Conservation (phyloP, 306 rosid genomes). For the Malus domestica region DNA sequence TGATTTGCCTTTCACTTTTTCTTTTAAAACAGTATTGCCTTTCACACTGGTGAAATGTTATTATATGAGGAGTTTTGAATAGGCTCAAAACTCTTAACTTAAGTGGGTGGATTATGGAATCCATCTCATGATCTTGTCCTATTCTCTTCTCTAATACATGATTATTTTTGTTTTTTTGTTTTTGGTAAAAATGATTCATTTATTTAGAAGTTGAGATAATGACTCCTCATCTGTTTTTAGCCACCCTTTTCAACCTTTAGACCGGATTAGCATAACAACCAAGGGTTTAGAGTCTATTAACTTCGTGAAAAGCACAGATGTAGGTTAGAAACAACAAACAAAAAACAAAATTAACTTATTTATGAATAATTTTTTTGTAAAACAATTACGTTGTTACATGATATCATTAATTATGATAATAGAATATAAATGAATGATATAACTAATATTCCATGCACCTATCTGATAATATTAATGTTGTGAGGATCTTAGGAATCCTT, state of each 20-base stretch:
- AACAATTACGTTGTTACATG: too few relatives aligned
- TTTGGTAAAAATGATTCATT: background rate
- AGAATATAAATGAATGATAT: too few relatives aligned
- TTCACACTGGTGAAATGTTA: background rate
- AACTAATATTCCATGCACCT: too few relatives aligned
- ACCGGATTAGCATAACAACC: background rate
- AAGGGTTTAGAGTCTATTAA: background rate
- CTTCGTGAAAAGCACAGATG: background rate
- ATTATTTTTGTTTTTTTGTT: too few relatives aligned
- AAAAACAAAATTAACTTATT: background rate
- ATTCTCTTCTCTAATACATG: background rate
- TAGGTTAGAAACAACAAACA: background rate
- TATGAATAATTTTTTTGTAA: too few relatives aligned
- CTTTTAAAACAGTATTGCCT: too few relatives aligned
- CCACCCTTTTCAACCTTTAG: background rate
- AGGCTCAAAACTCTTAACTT: background rate
- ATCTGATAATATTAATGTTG: too few relatives aligned
- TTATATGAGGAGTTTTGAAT: background rate
- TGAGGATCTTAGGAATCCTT: accelerated
- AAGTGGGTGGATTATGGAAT: background rate
- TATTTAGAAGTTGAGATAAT: background rate
- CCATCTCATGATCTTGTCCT: background rate
- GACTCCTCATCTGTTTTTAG: background rate
- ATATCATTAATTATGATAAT: too few relatives aligned
- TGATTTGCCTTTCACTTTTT: background rate